Evolutionary conservation across 192 early-diverging fungal species (phyloP), one percentile per base, ranked within the genome.

Genomic region (Mortierella hygrophila): DNA sequence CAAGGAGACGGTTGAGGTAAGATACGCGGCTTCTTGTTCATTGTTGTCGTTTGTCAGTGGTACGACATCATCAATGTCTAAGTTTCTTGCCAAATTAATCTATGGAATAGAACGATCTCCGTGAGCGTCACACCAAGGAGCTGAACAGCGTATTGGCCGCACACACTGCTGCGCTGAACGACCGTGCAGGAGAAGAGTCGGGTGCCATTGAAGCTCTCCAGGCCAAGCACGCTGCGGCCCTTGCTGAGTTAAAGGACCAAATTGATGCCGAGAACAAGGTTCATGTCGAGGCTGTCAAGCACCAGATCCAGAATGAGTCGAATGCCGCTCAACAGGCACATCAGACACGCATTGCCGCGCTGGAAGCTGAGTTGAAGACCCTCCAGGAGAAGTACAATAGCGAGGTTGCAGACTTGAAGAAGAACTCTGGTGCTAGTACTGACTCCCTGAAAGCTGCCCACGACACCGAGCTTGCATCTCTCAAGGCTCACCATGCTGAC

Each of bases 171-270:
- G 44, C 79, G 29, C 52, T 86, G 23, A 81, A 86, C 46, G 84
- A 86, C 16, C 84, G 84, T 38, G 84, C 84, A 41, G 84, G 84
- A 38, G 84, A 60, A 16, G 84, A 86, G 44, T 86, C 84, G 26
- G 84, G 79, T 47, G 79, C 75, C 4, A 75, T 89, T 54, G 76
- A 74, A 41, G 77, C 74, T 5, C 52, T 89, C n/a, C 81, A 81
- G 46, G 68, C 70, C 54, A 80, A 82, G n/a, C 80, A 87, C 26
- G 69, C 74, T n/a, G 63, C 72, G 41, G 78, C 85, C 35, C n/a
- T 83, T 32, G 79, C 75, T 23, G 84, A 86, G 8, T 15, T 86
- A 47, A 81, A 75, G 57, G 85, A 82, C 54, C 46, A 78, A 41
- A 88, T 86, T 68, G 83, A 82, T 23, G 26, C 54, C 11, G 76